Conservation (phyloP, 208 protist genomes). For the Crithidia thermophila region DNA sequence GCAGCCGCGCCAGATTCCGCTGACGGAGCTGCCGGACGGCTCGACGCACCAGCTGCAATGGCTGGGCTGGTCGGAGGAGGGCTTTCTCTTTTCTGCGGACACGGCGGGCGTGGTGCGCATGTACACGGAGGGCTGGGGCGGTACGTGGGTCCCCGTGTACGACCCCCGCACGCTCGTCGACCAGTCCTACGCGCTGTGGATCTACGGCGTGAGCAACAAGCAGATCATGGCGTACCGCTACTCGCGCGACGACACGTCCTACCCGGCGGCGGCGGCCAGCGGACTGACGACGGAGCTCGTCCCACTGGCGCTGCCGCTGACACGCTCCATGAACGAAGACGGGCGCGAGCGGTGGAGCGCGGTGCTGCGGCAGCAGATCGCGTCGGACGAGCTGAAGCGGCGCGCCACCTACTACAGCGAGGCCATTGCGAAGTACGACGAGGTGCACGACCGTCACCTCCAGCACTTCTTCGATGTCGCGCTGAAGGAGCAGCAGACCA, state of each 20-base stretch:
- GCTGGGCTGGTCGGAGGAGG: constrained; percentile 89
- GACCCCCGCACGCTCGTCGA: constrained; percentile 65
- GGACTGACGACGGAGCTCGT: constrained; percentile 74
- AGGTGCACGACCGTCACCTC: constrained; percentile 75
- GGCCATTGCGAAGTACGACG: constrained; percentile 75
- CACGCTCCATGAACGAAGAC: constrained; percentile 34
- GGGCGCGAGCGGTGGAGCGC: constrained; percentile 63
- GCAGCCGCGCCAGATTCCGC: constrained; percentile 46
- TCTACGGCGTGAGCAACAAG: constrained; percentile 76
- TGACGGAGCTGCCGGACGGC: constrained; percentile 57
- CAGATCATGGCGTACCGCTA: constrained; percentile 70
- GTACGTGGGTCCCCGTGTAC: constrained; percentile 82
- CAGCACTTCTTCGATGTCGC: constrained; percentile 76
- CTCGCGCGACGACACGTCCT: constrained; percentile 51
- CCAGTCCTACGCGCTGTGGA: constrained; percentile 38
- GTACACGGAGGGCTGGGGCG: constrained; percentile 80
- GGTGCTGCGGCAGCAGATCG: constrained; percentile 71
- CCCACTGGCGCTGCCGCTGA: constrained; percentile 65
- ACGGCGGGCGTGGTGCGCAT: constrained; percentile 86
- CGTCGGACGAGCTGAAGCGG: constrained; percentile 81
- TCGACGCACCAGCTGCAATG: constrained; percentile 79
- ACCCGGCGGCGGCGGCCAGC: constrained; percentile 72
- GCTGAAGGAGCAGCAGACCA: constrained; percentile 68
- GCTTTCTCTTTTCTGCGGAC: constrained; percentile 79
- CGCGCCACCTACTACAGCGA: constrained; percentile 67